Base-by-base conservation (phyloP, 352 stramenopile genomes). In the Globisporangium polare region DNA sequence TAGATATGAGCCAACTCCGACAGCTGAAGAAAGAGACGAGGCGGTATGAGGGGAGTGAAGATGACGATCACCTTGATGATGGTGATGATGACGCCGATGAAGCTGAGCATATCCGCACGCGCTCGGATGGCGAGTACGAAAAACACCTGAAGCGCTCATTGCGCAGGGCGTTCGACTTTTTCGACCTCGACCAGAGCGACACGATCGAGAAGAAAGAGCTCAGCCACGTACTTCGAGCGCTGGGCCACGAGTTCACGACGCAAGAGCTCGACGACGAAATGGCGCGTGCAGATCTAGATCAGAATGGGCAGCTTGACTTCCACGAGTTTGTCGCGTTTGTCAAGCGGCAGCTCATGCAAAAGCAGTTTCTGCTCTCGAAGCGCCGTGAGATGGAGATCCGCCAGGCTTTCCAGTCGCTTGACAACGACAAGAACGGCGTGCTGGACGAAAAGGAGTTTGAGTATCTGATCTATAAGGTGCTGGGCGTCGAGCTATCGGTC, bases 391-490 rank as follows among this genome's bases (percentile, higher is more conserved):
- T 89, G 74, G 80, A 88, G 60, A 86, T 93, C n/a, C 77, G 80
- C 0, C 74, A 86, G 43, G 78, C 78, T 3, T 93, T 93, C 39
- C 71, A 93, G 54, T 74, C 75, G 2, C 70, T 90, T 1, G 82
- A 93, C 53, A 68, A 67, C 1, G 77, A 89, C 65, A 82, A 86
- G 22, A 89, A 88, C 37, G 80, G 84, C 10, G 71, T 72, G 0
- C 63, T 93, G 24, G 81, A 91, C 27, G 74, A 87, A 33, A 76
- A 85, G 31, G 79, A 93, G 62, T 93, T 93, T 47, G 80, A 90
- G 51, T 88, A 89, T 50, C 50, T 90, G 9, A 71, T 91, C 18
- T 87, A 89, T 58, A 86, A 91, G 46, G 69, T 89, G 9, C 67
- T 93, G 2, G 80, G 88, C 37, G 78, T 93, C 9, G 80, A 90